These are phyloP conservation scores for Dictyostelium firmibasis DNA, from an alignment of 78 protist species.

Conservation along the genomic window DNA sequence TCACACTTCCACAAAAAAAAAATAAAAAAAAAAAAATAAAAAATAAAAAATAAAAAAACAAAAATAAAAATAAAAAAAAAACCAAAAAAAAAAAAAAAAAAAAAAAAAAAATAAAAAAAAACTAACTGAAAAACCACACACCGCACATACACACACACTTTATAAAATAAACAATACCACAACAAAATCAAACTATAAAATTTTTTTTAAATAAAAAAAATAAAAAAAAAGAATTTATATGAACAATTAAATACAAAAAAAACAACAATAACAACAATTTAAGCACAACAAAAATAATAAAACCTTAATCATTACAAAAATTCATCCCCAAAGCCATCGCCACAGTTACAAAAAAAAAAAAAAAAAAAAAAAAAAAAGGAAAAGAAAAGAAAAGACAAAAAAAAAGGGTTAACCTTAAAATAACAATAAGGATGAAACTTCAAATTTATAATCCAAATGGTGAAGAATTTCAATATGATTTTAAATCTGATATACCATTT, in stretches of 20 bases:
- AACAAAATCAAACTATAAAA: not conserved
- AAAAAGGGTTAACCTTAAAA: not conserved
- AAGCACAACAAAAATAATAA: not conserved
- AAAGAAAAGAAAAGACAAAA: no score
- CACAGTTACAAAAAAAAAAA: not conserved
- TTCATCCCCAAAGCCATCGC: not conserved
- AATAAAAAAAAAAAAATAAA: not conserved
- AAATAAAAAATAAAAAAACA: not conserved
- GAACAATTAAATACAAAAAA: not conserved
- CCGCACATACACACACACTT: not conserved
- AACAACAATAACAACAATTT: not conserved
- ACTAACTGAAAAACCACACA: not conserved
- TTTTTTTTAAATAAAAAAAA: not conserved
- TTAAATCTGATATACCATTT: slow-evolving; percentile 13
- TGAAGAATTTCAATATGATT: slow-evolving; percentile 42
- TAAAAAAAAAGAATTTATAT: not conserved
- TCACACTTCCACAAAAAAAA: no score
- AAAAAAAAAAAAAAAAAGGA: no score
- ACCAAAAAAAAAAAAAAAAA: not conserved
- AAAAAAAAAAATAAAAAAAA: not conserved
- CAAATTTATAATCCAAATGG: slow-evolving; percentile 44
- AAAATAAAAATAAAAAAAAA: not conserved
- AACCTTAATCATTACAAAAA: not conserved
- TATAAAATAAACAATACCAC: not conserved
- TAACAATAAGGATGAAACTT: not conserved